These are phyloP conservation scores for Crithidia bombi DNA, from an alignment of 208 protist genomes.

Conservation along the genomic window DNA sequence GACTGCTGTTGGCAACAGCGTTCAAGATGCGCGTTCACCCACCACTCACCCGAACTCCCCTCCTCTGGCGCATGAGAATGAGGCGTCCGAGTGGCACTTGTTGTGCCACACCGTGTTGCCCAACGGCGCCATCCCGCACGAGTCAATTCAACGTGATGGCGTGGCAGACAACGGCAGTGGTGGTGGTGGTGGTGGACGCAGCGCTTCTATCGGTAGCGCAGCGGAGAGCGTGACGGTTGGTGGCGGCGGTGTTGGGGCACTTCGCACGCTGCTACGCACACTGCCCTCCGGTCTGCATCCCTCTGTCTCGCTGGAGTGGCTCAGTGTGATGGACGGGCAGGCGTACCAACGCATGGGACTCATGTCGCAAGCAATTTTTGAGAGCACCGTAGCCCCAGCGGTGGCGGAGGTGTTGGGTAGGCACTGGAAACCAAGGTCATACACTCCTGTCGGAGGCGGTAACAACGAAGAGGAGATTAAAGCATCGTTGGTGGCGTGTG, in stretches of 20 bases:
- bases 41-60: no score
- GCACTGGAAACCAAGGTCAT: conserved; percentile 5
- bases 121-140: conserved; percentile 21
- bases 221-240: conserved; percentile 11
- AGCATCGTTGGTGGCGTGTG: neutral
- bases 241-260: conserved; percentile 25
- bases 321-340: conserved; percentile 27
- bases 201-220: neutral
- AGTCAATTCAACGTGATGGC: neutral
- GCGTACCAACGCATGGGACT: conserved; percentile 30
- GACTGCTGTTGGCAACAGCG: no score
- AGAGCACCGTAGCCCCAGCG: conserved; percentile 9
- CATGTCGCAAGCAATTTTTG: conserved; percentile 17
- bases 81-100: conserved; percentile 32
- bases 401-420: conserved; percentile 18
- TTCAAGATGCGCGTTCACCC: no score
- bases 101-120: conserved; percentile 32
- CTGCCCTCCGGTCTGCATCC: conserved; percentile 22
- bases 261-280: conserved; percentile 17
- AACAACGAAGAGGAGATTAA: neutral
- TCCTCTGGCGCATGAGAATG: neutral
- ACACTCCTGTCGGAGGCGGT: neutral
- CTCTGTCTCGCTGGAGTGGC: conserved; percentile 26
- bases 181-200: no score
- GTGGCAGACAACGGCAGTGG: neutral